phyloP scores from a whole-genome alignment of 805 yeast species.

The Torulaspora franciscae region DNA sequence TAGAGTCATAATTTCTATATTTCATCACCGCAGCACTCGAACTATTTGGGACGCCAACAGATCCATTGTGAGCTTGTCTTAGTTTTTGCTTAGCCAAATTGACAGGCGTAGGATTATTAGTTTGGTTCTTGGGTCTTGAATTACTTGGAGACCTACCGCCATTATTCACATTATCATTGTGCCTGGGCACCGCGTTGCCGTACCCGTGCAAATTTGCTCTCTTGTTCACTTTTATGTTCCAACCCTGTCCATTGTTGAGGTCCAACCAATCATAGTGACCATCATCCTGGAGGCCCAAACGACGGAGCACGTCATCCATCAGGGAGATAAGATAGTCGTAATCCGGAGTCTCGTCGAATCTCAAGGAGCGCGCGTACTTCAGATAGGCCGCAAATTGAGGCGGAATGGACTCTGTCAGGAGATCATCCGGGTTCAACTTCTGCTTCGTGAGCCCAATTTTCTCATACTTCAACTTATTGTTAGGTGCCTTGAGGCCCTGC shows the following conservation, averaged over 20 bases:
- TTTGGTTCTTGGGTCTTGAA: slow-evolving; percentile 11
- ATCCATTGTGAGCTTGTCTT: slow-evolving; percentile 7
- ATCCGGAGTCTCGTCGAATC: slow-evolving; percentile 78
- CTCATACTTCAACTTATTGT: slow-evolving; percentile 78
- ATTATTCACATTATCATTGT: slow-evolving; percentile 18
- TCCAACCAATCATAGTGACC: slow-evolving; percentile 79
- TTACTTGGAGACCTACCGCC: slow-evolving; percentile 6
- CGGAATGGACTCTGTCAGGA: slow-evolving; percentile 60
- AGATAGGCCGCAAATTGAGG: slow-evolving; percentile 70
- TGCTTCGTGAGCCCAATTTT: slow-evolving; percentile 79
- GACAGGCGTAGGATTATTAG: slow-evolving; percentile 12
- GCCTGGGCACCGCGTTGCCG: slow-evolving; percentile 60
- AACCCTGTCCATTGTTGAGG: slow-evolving; percentile 72
- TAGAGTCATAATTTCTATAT: slow-evolving; percentile 26
- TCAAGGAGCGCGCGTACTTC: slow-evolving; percentile 59
- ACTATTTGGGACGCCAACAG: slow-evolving; percentile 5
- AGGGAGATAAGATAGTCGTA: slow-evolving; percentile 61
- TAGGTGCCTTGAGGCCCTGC: slow-evolving; percentile 87
- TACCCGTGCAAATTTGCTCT: slow-evolving; percentile 80
- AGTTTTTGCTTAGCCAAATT: slow-evolving; percentile 14
- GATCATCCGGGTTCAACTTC: slow-evolving; percentile 56
- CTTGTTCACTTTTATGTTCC: slow-evolving; percentile 72
- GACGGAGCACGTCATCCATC: slow-evolving; percentile 54
- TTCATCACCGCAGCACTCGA: slow-evolving; percentile 9
- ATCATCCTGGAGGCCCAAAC: slow-evolving; percentile 56